A percentile compares a stretch with the other conserved stretches of the same genome.
Conservation (phyloP, 768 basidiomycete species). For the Phlebiopsis flavidoalba region DNA sequence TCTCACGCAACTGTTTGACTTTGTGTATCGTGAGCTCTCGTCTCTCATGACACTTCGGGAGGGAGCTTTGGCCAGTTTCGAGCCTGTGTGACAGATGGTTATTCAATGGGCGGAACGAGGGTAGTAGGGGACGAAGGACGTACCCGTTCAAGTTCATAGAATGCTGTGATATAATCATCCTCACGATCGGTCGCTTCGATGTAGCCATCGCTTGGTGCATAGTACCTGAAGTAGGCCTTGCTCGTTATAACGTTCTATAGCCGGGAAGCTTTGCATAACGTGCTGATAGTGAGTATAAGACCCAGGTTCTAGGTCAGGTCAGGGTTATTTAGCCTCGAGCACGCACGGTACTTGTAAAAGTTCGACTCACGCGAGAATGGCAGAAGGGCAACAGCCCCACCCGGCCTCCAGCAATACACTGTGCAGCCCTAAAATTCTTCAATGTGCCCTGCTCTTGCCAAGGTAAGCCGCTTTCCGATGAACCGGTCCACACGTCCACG, state of each 20-base stretch:
- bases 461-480: neutral
- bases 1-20: constrained; percentile 24
- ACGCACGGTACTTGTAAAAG: too few species aligned
- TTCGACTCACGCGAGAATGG: too few species aligned
- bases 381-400: too few species aligned
- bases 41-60: neutral
- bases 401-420: neutral
- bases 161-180: neutral
- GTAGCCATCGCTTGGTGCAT: too few species aligned
- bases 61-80: neutral
- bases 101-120: neutral
- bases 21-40: constrained; percentile 11
- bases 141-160: neutral
- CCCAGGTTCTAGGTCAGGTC: too few species aligned
- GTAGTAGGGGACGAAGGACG: neutral
- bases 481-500: neutral
- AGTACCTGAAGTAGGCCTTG: too few species aligned
- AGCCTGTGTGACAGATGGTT: neutral
- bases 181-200: neutral
- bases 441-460: neutral
- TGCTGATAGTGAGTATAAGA: too few species aligned
- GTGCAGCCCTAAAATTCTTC: neutral
- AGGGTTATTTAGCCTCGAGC: too few species aligned
- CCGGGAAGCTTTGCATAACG: too few species aligned
- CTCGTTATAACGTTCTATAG: too few species aligned